Base-by-base conservation (phyloP, 805 yeast species). In the Yamadazyma philogaea region DNA sequence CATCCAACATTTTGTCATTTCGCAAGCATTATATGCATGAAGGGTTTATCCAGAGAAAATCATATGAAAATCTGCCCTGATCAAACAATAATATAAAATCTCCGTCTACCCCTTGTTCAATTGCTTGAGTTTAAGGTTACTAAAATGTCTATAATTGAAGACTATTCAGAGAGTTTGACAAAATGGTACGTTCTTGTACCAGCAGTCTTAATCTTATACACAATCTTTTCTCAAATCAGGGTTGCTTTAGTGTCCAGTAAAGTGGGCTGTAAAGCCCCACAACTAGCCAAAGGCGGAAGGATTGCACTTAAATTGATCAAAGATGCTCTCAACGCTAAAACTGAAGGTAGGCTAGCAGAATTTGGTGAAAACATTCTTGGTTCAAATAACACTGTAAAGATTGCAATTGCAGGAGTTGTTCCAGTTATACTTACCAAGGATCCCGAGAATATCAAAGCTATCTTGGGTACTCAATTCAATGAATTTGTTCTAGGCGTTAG, bases 381-480 rank as follows among this genome's bases (percentile, higher is more conserved):
- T 5, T 42, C 40, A 1, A 30, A 38, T 7, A 15, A 32, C 7
- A 51, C 52, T 11, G 53, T 57, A 10, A 46, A 45, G 37, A 27
- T 58, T 6, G 37, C 49, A 24, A 16, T 44, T 44, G 53, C 19
- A 37, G 53, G 43, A 12, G 61, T 60, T n/a, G 50, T 54, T 17
- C 54, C 52, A 15, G 51, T 61, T 34, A 34, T 59, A 17, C 34
- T 56, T 19, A 64, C 70, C 12, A 53, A 47, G 39, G 68, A 64
- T 34, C 68, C 68, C 3, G 72, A 65, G 42, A 66, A 62, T 39
- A 55, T 64, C 39, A 66, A 66, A 46, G 69, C 70, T 2, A 32
- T 66, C 12, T 59, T 65, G 42, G 67, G 66, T 16, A 65, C 70
- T 16, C 70, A 66, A 47, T 65, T 66, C 46, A 57, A 57, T 42